phyloP scores from a whole-genome alignment of 495 filamentous ascomycete genomes.

The Usnea hakonensis region DNA sequence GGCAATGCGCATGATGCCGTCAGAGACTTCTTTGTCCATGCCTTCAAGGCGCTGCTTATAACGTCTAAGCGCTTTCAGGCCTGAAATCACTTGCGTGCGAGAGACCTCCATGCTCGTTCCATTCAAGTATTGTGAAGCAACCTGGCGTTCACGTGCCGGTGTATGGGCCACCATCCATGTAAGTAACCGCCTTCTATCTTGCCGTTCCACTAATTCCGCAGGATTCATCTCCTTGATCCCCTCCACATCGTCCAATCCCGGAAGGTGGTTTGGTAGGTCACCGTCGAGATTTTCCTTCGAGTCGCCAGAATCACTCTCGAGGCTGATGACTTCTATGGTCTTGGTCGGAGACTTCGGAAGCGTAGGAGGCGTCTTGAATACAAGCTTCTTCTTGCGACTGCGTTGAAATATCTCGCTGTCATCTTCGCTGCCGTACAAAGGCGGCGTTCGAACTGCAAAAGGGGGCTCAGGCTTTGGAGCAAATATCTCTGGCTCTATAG shows the following conservation, averaged over 20 bases:
- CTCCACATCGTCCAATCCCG: conserved; percentile 26
- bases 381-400: conserved; percentile 15
- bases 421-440: conserved; percentile 12
- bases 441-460: conserved; percentile 11
- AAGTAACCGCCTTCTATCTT: conserved; percentile 32
- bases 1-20: conserved; percentile 29
- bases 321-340: conserved; percentile 14
- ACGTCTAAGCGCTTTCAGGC: conserved; percentile 4
- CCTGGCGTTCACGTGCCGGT: not conserved
- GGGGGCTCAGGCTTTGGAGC: not conserved
- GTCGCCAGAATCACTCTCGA: conserved; percentile 14
- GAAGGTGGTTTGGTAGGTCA: conserved; percentile 15
- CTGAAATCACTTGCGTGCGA: not conserved
- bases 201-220: conserved; percentile 25
- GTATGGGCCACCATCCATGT: conserved; percentile 20
- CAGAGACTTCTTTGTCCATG: conserved; percentile 15
- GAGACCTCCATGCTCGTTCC: not conserved
- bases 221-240: conserved; percentile 22
- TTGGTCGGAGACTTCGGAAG: not conserved
- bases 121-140: not conserved
- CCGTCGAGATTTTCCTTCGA: not conserved
- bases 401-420: conserved; percentile 17
- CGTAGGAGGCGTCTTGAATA: conserved; percentile 15
- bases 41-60: conserved; percentile 8
- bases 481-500: conserved; percentile 1